Base-by-base conservation (phyloP, 495 filamentous ascomycete genomes). In the Podospora australis region DNA sequence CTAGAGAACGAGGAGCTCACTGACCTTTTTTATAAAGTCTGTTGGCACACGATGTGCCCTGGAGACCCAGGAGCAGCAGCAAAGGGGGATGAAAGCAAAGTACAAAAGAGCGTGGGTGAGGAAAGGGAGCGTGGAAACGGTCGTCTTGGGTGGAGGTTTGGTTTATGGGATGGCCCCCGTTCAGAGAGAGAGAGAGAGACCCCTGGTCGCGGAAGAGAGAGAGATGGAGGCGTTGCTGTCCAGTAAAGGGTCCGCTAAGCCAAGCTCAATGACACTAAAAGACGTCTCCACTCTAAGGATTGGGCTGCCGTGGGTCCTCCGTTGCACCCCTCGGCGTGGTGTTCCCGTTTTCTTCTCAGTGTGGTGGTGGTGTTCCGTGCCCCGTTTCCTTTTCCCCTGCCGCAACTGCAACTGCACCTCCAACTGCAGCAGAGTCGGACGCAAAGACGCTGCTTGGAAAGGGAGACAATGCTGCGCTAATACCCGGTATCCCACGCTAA, bases 31-130 rank as follows among this genome's bases (percentile, higher is more conserved):
- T 53, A 46, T 58, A 59, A 53, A 59, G 38, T 58, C 30, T 66
- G 59, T 60, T 65, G 54, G 56, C 56, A 66, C 62, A 62, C 50
- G 55, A 44, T 57, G 65, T 65, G 60, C 51, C 66, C 63, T 63
- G 63, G 63, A 57, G 34, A 54, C 17, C 62, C 63, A 64, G 65
- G 65, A 57, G 62, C 56, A 59, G 24, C 58, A 63, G 57, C 55
- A 63, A 60, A 56, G 39, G 30, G 45, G 46, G 44, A 39, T 42
- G 49, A 44, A 47, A 58, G 46, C 54, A 58, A 50, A 54, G 52
- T 63, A 60, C 57, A 60, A 64, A 62, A 61, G 64, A 63, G 60
- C 53, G 61, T 63, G 60, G 59, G 54, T 59, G 57, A 45, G 52
- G 49, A 49, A 34, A 34, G 44, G 32, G 16, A 22, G 46, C 46